phyloP scores from a whole-genome alignment of 1,284 basidiomycete species.

The Fistulinella cinereoalba region DNA sequence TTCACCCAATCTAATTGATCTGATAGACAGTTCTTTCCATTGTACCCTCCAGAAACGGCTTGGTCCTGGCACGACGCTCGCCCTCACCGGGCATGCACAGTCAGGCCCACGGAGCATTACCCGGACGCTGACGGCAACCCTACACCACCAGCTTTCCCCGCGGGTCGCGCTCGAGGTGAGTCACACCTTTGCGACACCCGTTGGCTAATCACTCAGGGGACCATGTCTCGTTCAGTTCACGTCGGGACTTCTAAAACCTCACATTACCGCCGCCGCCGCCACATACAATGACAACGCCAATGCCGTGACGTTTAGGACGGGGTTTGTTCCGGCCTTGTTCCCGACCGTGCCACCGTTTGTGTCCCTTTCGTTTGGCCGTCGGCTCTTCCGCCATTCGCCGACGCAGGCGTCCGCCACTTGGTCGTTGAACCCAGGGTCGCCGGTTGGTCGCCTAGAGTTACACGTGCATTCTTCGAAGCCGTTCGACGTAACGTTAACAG shows the following conservation, averaged over 20 bases:
- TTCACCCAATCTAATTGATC: conserved; percentile 20
- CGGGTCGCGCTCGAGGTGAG: conserved; percentile 49
- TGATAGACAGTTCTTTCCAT: conserved; percentile 14
- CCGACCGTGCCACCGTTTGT: conserved; percentile 29
- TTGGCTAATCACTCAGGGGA: conserved; percentile 16
- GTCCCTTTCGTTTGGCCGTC: conserved; percentile 32
- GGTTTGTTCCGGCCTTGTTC: conserved; percentile 30
- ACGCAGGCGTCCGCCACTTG: conserved; percentile 29
- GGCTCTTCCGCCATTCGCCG: conserved; percentile 32
- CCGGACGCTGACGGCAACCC: conserved; percentile 53
- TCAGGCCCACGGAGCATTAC: conserved; percentile 25
- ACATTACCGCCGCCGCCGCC: conserved; percentile 37
- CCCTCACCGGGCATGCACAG: conserved; percentile 33
- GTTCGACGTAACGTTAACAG: conserved; percentile 30
- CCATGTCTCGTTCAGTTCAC: conserved; percentile 26
- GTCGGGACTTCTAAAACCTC: conserved; percentile 35
- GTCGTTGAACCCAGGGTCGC: conserved; percentile 26
- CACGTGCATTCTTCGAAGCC: conserved; percentile 31
- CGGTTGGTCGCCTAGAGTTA: conserved; percentile 27
- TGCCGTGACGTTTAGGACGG: conserved; percentile 22
- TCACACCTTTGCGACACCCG: conserved; percentile 19
- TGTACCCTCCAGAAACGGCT: conserved; percentile 38
- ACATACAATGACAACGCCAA: conserved; percentile 38
- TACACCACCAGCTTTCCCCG: conserved; percentile 64
- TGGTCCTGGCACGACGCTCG: conserved; percentile 38